Evolutionary conservation across 2,329 filamentous ascomycete genomes (phyloP), one percentile per base, ranked within the genome.

Genomic region (Claviceps africana): DNA sequence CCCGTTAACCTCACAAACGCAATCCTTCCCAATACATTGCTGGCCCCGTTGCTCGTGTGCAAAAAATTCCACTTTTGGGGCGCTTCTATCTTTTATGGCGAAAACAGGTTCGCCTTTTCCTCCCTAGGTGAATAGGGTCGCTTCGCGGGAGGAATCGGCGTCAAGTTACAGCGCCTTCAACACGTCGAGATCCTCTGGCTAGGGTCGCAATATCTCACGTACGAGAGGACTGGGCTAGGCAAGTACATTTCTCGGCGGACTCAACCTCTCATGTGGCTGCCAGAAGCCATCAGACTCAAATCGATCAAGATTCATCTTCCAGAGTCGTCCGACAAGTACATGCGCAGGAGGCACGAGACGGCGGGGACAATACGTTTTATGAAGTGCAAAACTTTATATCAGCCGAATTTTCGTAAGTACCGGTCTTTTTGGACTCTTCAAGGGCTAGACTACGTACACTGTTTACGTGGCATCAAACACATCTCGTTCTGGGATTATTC

Each of bases 41-140:
- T 77, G 0, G 60, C 59, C 0, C 60, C 67, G 0, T 62, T 78
- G 0, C 35, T 65, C 0, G 73, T 75, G 0, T 70, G 60, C 50
- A 70, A 64, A 51, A 56, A 61, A 1, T 73, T 71, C 66, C 58
- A 65, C 48, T 70, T 66, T 30, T 57, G 72, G 1, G 72, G 69
- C 0, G 57, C 62, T 2, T 68, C 71, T 53, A 55, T 70, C 2
- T 77, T 77, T 54, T 77, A 77, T 51, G 72, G 72, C 8, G 54
- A 62, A 1, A 78, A 78, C 56, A 72, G 62, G 0, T 77, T 77
- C 54, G 70, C 69, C 0, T 77, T 78, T 57, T 75, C 72, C n/a
- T 74, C 70, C n/a, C 60, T 78, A 0, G 74, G 75, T 46, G 74
- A 78, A 59, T 70, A 73, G 58, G 69, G 69, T 50, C 67, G 72